These are phyloP conservation scores for Cordyceps farinosa DNA, from an alignment of 2,329 filamentous ascomycete genomes.

Conservation along the genomic window DNA sequence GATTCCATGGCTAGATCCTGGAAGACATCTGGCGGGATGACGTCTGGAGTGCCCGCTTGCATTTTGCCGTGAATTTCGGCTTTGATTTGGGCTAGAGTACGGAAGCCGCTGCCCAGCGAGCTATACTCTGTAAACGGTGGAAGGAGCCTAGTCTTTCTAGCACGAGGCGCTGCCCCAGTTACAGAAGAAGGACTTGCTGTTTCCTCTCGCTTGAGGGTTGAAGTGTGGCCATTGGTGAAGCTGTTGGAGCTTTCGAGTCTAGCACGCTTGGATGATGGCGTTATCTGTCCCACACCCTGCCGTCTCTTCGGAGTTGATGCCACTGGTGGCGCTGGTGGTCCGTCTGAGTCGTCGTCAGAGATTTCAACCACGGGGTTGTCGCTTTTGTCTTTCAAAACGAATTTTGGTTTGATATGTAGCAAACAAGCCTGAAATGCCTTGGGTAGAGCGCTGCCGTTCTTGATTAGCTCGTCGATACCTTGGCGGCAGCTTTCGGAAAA, in stretches of 20 bases:
- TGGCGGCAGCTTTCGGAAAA: constrained; percentile 55
- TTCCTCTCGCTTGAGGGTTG: constrained; percentile 38
- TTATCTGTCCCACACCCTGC: constrained; percentile 26
- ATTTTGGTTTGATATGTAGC: constrained; percentile 44
- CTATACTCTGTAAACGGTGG: constrained; percentile 40
- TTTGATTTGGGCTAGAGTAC: constrained; percentile 50
- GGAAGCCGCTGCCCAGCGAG: constrained; percentile 37
- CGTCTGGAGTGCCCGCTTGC: constrained; percentile 54
- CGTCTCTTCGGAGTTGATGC: constrained; percentile 29
- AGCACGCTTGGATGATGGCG: constrained; percentile 31
- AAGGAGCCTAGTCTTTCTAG: constrained; percentile 23
- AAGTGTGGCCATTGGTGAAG: constrained; percentile 14
- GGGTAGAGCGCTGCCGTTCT: constrained; percentile 44
- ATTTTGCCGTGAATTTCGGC: constrained; percentile 52
- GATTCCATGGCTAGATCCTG: constrained; percentile 55
- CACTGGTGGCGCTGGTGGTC: constrained; percentile 20
- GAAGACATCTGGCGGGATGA: constrained; percentile 58
- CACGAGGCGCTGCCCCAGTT: constrained; percentile 22
- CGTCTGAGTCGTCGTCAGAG: constrained; percentile 38
- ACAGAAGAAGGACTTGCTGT: constrained; percentile 14
- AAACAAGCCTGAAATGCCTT: constrained; percentile 49
- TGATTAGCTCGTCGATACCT: constrained; percentile 45
- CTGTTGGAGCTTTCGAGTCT: constrained; percentile 8
- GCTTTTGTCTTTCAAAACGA: constrained; percentile 38
- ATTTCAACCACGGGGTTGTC: constrained; percentile 37